Evolutionary conservation across 1,139 yeast species (phyloP), one percentile per base, ranked within the genome.

Genomic region (Trichomonascaceae sp.): DNA sequence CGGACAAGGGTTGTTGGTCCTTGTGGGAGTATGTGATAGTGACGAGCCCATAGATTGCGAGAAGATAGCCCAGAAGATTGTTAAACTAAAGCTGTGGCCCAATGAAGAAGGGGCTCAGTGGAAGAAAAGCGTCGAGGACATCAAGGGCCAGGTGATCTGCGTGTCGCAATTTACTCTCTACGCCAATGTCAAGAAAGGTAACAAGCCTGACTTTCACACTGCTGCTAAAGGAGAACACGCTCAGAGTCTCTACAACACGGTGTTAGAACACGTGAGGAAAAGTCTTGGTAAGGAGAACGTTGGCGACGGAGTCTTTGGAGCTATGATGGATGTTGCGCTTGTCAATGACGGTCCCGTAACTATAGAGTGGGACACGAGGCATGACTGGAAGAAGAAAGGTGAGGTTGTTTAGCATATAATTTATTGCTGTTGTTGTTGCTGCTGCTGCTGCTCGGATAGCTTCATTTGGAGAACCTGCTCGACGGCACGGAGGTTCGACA

Each of bases 291-390:
- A 50, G n/a, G 62, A 60, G 1, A 71, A 65, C 0, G 93, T 85
- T 4, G 68, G 76, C 42, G 95, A 84, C 48, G 98, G 98, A 1
- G 67, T 72, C 37, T 89, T 89, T 55, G 98, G 97, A 0, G 97
- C 92, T 5, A 81, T 87, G 94, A 89, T 89, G 98, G 93, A 82
- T 43, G 95, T 89, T 13, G 67, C 69, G 2, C 57, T 87, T 37
- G 74, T 76, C 13, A 89, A 89, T 49, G 96, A 87, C 44, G 92
- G 92, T 4, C 92, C 89, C 0, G 82, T 76, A 5, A 78, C 92
- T 0, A 71, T 79, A 18, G 67, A 74, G 18, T 73, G 75, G 65
- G 87, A 78, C 46, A 76, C 89, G 1, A 64, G 54, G 36, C 70
- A 65, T 32, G 27, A 35, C 22, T 25, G 30, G 17, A 29, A 20